Base-by-base conservation (phyloP, 2,329 filamentous ascomycete species). In the Trichoderma gracile region DNA sequence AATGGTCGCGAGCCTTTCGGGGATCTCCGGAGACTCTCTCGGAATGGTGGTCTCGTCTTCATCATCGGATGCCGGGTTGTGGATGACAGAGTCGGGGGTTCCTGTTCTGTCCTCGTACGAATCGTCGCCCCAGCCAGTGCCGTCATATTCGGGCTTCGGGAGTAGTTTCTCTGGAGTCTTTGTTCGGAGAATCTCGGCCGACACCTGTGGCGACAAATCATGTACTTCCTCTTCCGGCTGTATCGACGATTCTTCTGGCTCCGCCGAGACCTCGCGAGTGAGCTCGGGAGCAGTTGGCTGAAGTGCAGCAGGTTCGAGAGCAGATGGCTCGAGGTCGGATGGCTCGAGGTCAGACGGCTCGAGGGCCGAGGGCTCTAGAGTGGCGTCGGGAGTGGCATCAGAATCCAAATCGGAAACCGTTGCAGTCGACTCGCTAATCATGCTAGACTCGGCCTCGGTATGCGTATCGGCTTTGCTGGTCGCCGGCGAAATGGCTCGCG, bases 11-110 rank as follows among this genome's bases (percentile, higher is more conserved):
- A 92, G 80, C 53, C 88, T 86, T 71, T 96, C 93, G 1, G 94
- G 93, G 65, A 98, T 86, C 42, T 82, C 82, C 2, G 87, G 86
- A 0, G 86, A 85, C 52, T 86, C 82, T 69, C 76, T 75, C 10
- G 82, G 79, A 9, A 52, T 12, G 64, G 71, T 70, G 4, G 69
- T 70, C 8, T 75, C 74, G 12, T 75, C 73, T 25, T 82, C 78
- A 1, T 80, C 78, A 50, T 82, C 79, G 3, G 79, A 76, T 54
- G 91, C 76, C 2, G 88, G 86, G 71, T 93, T 91, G 67, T 91
- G 90, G 68, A 97, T 94, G 23, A 98, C 93, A 7, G 94, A 98
- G 56, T 93, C 91, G 15, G 94, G 93, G 8, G 92, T 96, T 40
- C 87, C 85, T 10, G 87, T 86, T 54, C 84, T 88, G 1, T 85